phyloP scores from a whole-genome alignment of 345 rosid genomes.

The Sisymbrium altissimum region DNA sequence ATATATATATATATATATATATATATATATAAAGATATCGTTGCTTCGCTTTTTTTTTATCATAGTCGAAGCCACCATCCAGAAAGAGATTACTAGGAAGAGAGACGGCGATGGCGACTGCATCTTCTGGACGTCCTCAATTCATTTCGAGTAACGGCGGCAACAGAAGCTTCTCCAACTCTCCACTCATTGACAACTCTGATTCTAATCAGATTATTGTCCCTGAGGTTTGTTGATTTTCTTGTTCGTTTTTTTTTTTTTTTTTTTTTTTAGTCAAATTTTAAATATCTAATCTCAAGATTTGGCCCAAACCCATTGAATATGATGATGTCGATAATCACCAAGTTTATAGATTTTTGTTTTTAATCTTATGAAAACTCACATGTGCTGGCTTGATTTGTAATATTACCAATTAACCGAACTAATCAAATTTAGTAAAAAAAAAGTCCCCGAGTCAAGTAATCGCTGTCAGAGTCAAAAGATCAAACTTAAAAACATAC shows the following conservation, averaged over 20 bases:
- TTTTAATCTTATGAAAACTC: not conserved
- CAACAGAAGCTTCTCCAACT: constrained; percentile 51
- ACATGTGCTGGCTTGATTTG: not conserved
- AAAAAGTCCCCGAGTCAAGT: not conserved
- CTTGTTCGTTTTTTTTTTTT: too few relatives aligned
- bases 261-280: not conserved
- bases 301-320: not conserved
- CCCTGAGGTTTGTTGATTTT: constrained; percentile 52
- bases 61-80: not conserved
- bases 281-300: not conserved
- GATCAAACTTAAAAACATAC: not conserved
- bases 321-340: not conserved
- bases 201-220: constrained; percentile 70
- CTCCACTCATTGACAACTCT: constrained; percentile 59
- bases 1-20: not conserved
- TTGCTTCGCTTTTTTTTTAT: not conserved
- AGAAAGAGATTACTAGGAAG: not conserved
- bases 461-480: constrained; percentile 13
- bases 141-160: constrained; percentile 67
- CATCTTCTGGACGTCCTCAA: constrained; percentile 58
- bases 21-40: not conserved
- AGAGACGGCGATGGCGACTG: constrained; percentile 34
- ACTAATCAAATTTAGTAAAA: not conserved
- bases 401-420: not conserved
- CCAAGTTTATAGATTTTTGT: not conserved